Evolutionary conservation across 306 rosid genomes (phyloP), one percentile per base, ranked within the genome.

Genomic region (Coriaria nepalensis): DNA sequence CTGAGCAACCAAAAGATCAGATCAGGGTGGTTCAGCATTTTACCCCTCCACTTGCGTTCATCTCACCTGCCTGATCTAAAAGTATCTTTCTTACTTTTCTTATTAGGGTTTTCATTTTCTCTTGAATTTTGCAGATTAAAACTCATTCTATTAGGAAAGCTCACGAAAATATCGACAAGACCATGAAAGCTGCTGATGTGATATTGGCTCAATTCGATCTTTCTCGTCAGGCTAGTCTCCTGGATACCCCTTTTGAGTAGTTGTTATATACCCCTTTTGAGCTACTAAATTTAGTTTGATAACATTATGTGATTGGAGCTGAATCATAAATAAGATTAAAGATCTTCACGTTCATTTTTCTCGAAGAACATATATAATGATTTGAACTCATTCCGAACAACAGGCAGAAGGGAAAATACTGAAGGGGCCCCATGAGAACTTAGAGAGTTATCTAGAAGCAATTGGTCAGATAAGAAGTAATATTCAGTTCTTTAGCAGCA

Each of bases 121-220:
- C 59, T 55, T 69, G 72, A 64, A 43, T 56, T 14, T 40, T 67
- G 46, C 81, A 81, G 98, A 67, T 90, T 58, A 73, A 95, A 56
- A 90, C 98, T 2, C 83, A 90, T 59, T 81, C 94, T 40, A 85
- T 90, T 52, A 67, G 98, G 57, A 85, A 90, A 79, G 98, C 95
- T 58, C 94, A 90, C 53, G 98, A 78, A 73, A 84, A 90, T 51
- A 90, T 90, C 56, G 98, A 90, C 11, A 85, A 66, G 78, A 81
- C 93, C 60, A 61, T 81, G 78, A 90, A 90, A 68, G 71, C 83
- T 61, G 98, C 98, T 0, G 98, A 90, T 70, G 86, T 71, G 51
- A 53, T 90, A 35, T 64, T 90, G 78, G 68, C 79, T 7, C 93
- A 90, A 54, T 90, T 90, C 34, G 98, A 90, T 77, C 87, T 81